Percentiles rank a stretch among this genome's conserved stretches.
Evolutionary conservation across 129 eudicot genomes (phyloP).

Genomic region (Lactuca sativa): DNA sequence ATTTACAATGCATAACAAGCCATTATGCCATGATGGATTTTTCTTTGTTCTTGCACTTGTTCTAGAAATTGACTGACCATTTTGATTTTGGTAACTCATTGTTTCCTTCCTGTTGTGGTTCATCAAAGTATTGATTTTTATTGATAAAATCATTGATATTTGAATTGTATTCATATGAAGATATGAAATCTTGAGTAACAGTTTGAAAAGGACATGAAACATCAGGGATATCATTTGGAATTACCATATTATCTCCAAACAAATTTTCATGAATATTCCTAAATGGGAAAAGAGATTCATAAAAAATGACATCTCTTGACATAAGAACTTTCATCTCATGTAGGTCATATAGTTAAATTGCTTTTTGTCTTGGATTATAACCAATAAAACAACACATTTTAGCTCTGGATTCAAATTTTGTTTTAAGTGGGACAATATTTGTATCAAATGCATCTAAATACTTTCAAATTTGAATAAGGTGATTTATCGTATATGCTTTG

Average conservation of each 20-base stretch:
- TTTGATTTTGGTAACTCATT: neutral
- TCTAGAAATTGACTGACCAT: neutral
- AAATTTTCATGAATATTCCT: neutral
- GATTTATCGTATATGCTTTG: too few relatives aligned
- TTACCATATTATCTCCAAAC: neutral
- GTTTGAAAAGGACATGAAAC: neutral
- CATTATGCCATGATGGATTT: neutral
- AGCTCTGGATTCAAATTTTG: too few relatives aligned
- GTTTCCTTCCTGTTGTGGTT: neutral
- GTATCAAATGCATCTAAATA: neutral
- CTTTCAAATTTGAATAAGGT: neutral
- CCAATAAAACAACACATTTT: neutral
- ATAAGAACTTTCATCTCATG: neutral
- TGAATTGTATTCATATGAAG: neutral
- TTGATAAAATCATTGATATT: neutral
- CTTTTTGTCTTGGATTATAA: neutral
- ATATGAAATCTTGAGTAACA: neutral
- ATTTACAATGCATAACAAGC: neutral
- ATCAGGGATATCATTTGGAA: neutral
- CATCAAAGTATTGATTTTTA: neutral
- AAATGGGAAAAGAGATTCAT: neutral
- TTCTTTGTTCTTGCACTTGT: neutral
- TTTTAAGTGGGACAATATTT: neutral
- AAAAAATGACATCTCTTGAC: neutral
- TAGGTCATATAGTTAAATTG: neutral